Conservation (phyloP, 306 rosid genomes). For the Pyrus communis region DNA sequence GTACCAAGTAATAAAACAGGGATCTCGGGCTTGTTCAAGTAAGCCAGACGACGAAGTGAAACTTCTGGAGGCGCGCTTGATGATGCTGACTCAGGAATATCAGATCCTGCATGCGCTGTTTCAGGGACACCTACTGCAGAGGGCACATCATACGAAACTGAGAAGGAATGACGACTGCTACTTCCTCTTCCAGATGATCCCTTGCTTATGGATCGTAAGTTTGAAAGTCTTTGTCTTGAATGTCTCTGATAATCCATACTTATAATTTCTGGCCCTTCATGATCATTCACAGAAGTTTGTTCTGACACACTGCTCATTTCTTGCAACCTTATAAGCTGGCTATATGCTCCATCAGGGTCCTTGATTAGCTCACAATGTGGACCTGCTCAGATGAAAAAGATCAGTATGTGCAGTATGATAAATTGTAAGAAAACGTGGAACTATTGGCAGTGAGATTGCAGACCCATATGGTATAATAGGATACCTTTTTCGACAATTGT, state of each 20-base stretch:
- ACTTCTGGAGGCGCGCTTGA: constrained; percentile 26
- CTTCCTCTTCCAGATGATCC: too few species aligned
- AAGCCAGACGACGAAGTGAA: constrained; percentile 45
- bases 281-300: not conserved
- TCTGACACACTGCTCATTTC: constrained; percentile 21
- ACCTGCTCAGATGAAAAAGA: constrained; percentile 29
- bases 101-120: constrained; percentile 14
- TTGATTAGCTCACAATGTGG: constrained; percentile 47
- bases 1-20: constrained; percentile 46
- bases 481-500: constrained; percentile 60
- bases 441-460: not conserved
- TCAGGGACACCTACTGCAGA: constrained; percentile 23
- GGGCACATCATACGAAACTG: constrained; percentile 28
- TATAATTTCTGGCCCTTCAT: not conserved
- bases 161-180: constrained; percentile 40
- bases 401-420: not conserved
- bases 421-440: not conserved
- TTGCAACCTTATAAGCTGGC: constrained; percentile 57
- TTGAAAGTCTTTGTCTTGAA: too few species aligned
- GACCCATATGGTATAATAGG: not conserved
- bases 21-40: constrained; percentile 74
- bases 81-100: constrained; percentile 15
- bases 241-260: not conserved
- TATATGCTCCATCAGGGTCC: constrained; percentile 58
- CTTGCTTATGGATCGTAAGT: too few species aligned